Conservation (phyloP, 202 grass and related monocot species). For the Panicum hallii region DNA sequence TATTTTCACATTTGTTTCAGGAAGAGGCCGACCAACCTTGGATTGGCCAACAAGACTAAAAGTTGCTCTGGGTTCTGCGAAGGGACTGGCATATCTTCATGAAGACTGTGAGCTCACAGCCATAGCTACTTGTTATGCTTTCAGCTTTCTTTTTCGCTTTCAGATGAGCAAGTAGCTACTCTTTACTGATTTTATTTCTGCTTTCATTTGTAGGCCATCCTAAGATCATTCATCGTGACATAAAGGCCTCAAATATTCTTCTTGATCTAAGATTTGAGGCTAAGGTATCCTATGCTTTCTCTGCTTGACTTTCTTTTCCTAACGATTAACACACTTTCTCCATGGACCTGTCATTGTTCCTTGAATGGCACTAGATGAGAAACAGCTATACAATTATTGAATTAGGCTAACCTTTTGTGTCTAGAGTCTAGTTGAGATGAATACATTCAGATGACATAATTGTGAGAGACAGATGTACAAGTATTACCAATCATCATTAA, state of each 20-base stretch:
- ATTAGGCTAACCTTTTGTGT: conserved; percentile 10
- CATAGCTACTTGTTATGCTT: conserved; percentile 29
- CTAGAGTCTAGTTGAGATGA: conserved; percentile 7
- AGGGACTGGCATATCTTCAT: conserved; percentile 97
- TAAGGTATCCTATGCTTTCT: conserved; percentile 58
- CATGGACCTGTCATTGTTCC: neutral
- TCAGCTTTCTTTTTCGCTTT: conserved; percentile 20
- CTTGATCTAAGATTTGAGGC: conserved; percentile 89
- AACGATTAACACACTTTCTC: neutral
- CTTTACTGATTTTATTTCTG: conserved; percentile 26
- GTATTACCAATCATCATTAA: conserved; percentile 30
- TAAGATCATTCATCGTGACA: conserved; percentile 95
- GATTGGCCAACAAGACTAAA: conserved; percentile 80
- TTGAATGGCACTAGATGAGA: neutral
- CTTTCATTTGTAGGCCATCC: conserved; percentile 65
- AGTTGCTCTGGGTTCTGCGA: conserved; percentile 88
- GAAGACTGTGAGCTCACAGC: conserved; percentile 80
- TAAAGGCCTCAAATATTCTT: conserved; percentile 96
- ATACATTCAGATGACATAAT: conserved; percentile 29
- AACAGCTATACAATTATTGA: neutral
- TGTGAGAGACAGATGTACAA: conserved; percentile 9
- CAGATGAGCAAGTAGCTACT: neutral
- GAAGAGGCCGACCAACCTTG: conserved; percentile 65
- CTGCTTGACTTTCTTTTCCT: conserved; percentile 9
- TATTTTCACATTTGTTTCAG: conserved; percentile 47